phyloP scores from a whole-genome alignment of 140 eudicot genomes.

The Anethum foeniculum region DNA sequence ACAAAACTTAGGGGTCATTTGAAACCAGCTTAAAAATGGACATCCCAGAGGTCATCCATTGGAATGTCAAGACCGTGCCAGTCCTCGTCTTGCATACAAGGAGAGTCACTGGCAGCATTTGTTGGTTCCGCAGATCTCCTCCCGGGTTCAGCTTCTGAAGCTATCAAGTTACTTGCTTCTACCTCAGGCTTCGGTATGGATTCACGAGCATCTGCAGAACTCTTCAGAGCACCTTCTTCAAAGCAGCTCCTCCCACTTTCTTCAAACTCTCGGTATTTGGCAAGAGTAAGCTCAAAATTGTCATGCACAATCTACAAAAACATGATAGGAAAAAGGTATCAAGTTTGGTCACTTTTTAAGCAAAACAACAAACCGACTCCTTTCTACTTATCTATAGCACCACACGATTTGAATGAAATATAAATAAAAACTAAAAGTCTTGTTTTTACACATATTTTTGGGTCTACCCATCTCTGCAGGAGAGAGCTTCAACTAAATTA shows the following conservation, averaged over 20 bases:
- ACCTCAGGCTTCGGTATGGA: background rate
- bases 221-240: slow-evolving; percentile 13
- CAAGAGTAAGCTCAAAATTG: slow-evolving; percentile 14
- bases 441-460: background rate
- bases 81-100: background rate
- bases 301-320: background rate
- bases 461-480: background rate
- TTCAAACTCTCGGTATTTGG: slow-evolving; percentile 24
- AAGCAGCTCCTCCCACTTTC: slow-evolving; percentile 27
- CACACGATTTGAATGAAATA: background rate
- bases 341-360: background rate
- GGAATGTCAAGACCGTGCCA: slow-evolving; percentile 6
- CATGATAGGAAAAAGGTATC: background rate
- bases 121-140: background rate
- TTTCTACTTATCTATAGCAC: background rate
- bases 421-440: background rate
- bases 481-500: background rate
- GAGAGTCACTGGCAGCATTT: background rate
- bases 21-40: background rate
- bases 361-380: background rate
- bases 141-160: background rate
- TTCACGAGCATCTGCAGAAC: background rate
- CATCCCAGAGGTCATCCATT: slow-evolving; percentile 7
- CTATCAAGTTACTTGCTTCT: background rate
- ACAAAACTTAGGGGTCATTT: too few species aligned